These are phyloP conservation scores for Candolleomyces aberdarensis DNA, from an alignment of 768 basidiomycete species.

Conservation along the genomic window DNA sequence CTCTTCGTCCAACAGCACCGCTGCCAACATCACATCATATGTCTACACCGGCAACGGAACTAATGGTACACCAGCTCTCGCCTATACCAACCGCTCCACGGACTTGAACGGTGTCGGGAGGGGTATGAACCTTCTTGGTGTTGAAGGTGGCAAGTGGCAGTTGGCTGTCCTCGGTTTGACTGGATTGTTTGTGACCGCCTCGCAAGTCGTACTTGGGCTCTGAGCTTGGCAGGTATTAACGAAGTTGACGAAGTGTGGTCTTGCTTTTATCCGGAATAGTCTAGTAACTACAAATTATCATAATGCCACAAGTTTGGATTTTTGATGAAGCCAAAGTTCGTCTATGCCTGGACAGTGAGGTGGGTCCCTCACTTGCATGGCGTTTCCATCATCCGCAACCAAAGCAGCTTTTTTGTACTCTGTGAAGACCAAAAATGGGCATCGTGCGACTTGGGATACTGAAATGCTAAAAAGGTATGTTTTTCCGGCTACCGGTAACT, in stretches of 20 bases:
- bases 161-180: slow-evolving; percentile 20
- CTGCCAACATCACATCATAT: slow-evolving; percentile 48
- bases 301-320: no score
- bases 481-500: no score
- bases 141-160: slow-evolving; percentile 2
- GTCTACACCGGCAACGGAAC: slow-evolving; percentile 52
- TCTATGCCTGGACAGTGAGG: no score
- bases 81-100: slow-evolving; percentile 57
- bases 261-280: no score
- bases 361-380: no score
- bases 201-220: background rate
- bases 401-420: no score
- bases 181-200: slow-evolving; percentile 12
- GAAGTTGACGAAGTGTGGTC: background rate
- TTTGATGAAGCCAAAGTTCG: no score
- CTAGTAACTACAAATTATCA: no score
- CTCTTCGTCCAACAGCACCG: slow-evolving; percentile 47
- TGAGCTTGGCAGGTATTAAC: background rate
- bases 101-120: slow-evolving; percentile 46
- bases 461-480: no score
- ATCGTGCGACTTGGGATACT: no score
- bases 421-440: no score
- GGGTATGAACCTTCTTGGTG: slow-evolving; percentile 17
- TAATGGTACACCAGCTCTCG: slow-evolving; percentile 38
- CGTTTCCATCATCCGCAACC: no score